These are phyloP conservation scores for Silene coronaria DNA, from an alignment of 179 eudicot species.

Conservation along the genomic window DNA sequence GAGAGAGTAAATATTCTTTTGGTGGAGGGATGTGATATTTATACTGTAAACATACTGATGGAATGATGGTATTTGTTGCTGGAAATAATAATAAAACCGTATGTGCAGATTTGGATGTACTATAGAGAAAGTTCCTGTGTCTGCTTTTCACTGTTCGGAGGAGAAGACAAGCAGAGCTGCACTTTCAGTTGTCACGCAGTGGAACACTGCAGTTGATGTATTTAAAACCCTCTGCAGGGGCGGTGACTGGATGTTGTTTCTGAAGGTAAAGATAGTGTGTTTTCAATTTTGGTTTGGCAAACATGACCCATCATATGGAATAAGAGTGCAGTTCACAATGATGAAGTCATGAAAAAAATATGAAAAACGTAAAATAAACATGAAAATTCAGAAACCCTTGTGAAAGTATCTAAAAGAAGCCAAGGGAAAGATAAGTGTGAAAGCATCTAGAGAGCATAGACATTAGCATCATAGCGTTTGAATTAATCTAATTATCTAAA, in stretches of 20 bases:
- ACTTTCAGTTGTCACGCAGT: slow-evolving; percentile 48
- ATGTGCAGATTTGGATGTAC: slow-evolving; percentile 67
- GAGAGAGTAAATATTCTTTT: not conserved
- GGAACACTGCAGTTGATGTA: slow-evolving; percentile 55
- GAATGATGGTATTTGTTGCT: slow-evolving; percentile 11
- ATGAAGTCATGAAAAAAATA: not conserved
- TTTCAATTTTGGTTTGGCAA: not conserved
- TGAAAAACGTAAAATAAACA: not conserved
- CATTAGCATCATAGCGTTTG: not conserved
- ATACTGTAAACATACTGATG: not conserved
- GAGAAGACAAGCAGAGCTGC: slow-evolving; percentile 56
- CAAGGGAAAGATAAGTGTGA: not conserved
- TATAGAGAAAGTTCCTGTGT: slow-evolving; percentile 69
- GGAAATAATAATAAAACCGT: not conserved
- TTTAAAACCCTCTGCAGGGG: slow-evolving; percentile 74
- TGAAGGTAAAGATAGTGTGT: slow-evolving; percentile 40
- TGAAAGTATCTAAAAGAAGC: not conserved
- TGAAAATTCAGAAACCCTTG: not conserved
- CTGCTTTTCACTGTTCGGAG: slow-evolving; percentile 67
- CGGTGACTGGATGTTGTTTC: slow-evolving; percentile 54
- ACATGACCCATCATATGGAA: too few species aligned
- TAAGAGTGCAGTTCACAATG: not conserved
- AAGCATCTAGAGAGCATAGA: not conserved
- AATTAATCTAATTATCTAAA: too few species aligned
- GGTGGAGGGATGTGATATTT: not conserved